Evolutionary conservation across 208 protist species (phyloP), one percentile per base, ranked within the genome.

Genomic region (Leishmania amazonensis): DNA sequence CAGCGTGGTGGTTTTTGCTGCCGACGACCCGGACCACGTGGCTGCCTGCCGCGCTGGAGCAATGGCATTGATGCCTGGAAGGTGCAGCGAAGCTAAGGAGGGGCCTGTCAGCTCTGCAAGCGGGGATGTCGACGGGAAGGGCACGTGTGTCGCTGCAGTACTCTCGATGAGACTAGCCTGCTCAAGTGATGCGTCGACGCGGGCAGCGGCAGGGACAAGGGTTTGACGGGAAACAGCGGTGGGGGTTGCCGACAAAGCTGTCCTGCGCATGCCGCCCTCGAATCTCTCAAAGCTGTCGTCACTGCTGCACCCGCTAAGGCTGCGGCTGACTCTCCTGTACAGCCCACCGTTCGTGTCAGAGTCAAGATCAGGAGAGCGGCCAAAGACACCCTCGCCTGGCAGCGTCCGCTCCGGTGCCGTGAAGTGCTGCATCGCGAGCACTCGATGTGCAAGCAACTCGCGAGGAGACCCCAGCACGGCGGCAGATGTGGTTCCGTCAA

Each of bases 301-400:
- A 45, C 73, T 76, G 35, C 51, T 42, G 51, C 73, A 60, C 31
- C 53, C 13, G 73, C 73, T 76, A 35, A 76, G 24, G 73, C 73
- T 62, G 24, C 19, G 31, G 17, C 73, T 45, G 51, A 17, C 51
- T 76, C 51, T 31, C 28, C 70, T 76, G 31, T 47, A 11, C 73
- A 62, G 28, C 24, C 40, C 47, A 11, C 60, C 45, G 15, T 53
- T 64, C 42, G 31, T 47, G 28, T 65, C 75, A 51, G 75, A 78
- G 57, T 78, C 57, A 8, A 80, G 60, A 49, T 82, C 76, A 28
- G 83, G 81, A 0, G 82, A 85, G 28, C 42, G 19, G 9, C 17
- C 62, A 3, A 78, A 45, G n/a, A 76, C 58, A 7, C 60, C 71
- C 54, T 85, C 82, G n/a, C 70, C 82, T 6, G 81, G 77, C 49